These are phyloP conservation scores for Taxillus chinensis DNA, from an alignment of 164 flowering plant species.

Conservation along the genomic window DNA sequence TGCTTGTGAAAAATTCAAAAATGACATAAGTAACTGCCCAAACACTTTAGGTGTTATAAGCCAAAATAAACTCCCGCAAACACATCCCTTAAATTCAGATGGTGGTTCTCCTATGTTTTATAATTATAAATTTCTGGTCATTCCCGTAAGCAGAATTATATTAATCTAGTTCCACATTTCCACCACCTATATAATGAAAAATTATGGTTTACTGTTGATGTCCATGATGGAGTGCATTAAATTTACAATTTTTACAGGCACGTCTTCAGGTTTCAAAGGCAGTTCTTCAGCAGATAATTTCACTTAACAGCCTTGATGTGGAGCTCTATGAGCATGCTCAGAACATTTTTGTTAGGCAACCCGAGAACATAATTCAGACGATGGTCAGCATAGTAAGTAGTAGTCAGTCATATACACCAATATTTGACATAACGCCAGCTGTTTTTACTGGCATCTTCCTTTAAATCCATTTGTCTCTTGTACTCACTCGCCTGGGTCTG, in stretches of 20 bases:
- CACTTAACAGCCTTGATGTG: conserved; percentile 72
- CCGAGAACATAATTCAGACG: conserved; percentile 18
- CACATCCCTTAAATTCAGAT: no score
- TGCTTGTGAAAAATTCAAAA: no score
- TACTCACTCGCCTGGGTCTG: not conserved
- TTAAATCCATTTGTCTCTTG: not conserved
- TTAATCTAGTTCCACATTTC: no score
- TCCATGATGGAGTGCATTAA: not conserved
- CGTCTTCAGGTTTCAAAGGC: conserved; percentile 50
- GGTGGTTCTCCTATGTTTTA: no score
- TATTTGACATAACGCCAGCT: not conserved
- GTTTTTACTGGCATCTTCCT: not conserved
- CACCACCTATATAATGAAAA: no score
- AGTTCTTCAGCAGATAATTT: conserved; percentile 49
- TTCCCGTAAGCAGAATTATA: no score
- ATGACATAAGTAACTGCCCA: no score
- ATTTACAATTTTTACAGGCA: conserved; percentile 39
- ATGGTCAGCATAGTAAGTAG: conserved; percentile 25
- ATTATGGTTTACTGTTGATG: no score
- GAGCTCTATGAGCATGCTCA: conserved; percentile 83
- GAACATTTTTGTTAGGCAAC: conserved; percentile 51
- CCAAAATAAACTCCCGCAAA: no score
- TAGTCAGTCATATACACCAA: not conserved
- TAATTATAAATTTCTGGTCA: no score
- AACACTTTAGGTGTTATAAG: no score